Conservation (phyloP, 352 stramenopile genomes). For the Globisporangium carolinianum region DNA sequence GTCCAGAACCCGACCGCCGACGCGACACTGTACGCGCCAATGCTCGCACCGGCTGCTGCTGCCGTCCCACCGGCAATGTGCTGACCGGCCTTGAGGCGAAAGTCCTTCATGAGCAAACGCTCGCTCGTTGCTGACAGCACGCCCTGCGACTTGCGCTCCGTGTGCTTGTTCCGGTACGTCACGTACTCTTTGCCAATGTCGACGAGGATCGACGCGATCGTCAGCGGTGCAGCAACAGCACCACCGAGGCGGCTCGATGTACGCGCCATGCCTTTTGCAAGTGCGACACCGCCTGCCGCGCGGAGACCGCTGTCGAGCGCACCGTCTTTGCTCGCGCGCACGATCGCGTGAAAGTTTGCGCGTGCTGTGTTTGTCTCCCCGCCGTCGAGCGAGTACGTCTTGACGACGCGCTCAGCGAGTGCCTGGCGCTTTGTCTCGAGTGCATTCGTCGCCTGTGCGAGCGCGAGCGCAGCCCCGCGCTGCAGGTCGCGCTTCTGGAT, state of each 20-base stretch:
- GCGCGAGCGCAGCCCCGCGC: constrained; percentile 45
- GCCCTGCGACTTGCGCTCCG: constrained; percentile 57
- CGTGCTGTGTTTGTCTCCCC: constrained; percentile 21
- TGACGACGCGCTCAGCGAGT: constrained; percentile 56
- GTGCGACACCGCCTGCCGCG: constrained; percentile 59
- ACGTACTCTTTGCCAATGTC: constrained; percentile 86
- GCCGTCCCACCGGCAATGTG: constrained; percentile 71
- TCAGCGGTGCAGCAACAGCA: constrained; percentile 63
- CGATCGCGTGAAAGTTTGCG: constrained; percentile 33
- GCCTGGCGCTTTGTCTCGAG: constrained; percentile 51
- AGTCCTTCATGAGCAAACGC: constrained; percentile 78
- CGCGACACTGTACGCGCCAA: constrained; percentile 68
- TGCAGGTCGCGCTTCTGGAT: constrained; percentile 59
- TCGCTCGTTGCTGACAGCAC: constrained; percentile 67
- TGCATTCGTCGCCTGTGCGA: constrained; percentile 22
- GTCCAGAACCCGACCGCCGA: constrained; percentile 76
- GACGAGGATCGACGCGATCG: constrained; percentile 80
- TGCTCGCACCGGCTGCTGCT: constrained; percentile 61
- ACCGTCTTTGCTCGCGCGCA: constrained; percentile 58
- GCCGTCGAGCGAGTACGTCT: constrained; percentile 36
- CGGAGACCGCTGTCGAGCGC: constrained; percentile 81
- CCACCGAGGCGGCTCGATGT: constrained; percentile 48
- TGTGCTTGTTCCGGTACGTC: constrained; percentile 71
- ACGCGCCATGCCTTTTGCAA: constrained; percentile 71
- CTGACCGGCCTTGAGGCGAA: constrained; percentile 74